Base-by-base conservation (phyloP, 1,284 basidiomycete species). In the Amylostereum areolatum region DNA sequence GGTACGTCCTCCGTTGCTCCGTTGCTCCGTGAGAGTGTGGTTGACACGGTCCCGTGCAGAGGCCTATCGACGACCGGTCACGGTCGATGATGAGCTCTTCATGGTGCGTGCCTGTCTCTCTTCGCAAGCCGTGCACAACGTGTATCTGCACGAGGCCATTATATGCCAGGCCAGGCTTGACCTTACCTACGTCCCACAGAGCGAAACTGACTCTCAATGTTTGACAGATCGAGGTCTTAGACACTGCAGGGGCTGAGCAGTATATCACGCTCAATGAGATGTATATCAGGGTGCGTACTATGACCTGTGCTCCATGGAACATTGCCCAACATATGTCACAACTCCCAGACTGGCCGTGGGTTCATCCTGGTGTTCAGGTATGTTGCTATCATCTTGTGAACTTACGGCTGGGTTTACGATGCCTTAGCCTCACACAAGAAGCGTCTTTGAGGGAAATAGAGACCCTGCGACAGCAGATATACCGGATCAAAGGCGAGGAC, bases 171-270 rank as follows among this genome's bases (percentile, higher is more conserved):
- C 18, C 18, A 18, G 18, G 18, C 18, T 18, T 18, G 18, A 18
- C 18, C 18, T 18, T 18, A 18, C 18, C 18, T 18, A 18, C 18
- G 18, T 18, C 18, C 18, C 18, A 18, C 18, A 18, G 18, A 18
- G 18, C 18, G 18, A 18, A 18, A 18, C 18, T 18, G 18, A 43
- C n/a, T 7, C 11, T 28, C 50, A 44, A 62, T 64, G 48, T 2
- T 29, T 33, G 10, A 28, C 27, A 89, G 83, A 79, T 93, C 50
- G 89, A 95, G 62, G 83, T 95, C 35, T 67, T 93, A 49, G 92
- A 95, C 63, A 95, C 92, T 10, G 92, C 92, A 18, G 92, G 92
- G 9, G 84, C 85, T n/a, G 90, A 90, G 61, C 92, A 91, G 63
- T 91, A 91, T 62, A 86, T 73, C 10, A 82, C 83, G 24, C 68